Conservation (phyloP, 805 yeast genomes). For the Saccharomycopsis fermentans region DNA sequence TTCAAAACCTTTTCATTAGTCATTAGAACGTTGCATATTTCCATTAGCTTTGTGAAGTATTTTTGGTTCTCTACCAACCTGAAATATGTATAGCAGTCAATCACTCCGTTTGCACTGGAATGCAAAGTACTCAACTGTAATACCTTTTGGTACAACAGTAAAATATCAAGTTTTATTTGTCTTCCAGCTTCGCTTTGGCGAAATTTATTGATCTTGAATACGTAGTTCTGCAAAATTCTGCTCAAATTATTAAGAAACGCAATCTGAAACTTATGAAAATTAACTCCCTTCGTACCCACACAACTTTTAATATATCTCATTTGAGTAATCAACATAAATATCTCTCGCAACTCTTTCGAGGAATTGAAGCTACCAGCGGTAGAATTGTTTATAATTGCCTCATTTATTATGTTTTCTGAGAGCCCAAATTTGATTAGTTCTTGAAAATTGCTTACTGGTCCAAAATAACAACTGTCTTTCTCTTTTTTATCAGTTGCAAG, state of each 20-base stretch:
- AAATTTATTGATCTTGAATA: slow-evolving; percentile 9
- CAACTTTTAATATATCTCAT: not conserved
- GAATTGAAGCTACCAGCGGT: not conserved
- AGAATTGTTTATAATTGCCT: not conserved
- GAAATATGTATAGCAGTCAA: not conserved
- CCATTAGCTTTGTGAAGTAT: slow-evolving; percentile 2
- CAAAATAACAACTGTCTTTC: not conserved
- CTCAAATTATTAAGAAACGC: not conserved
- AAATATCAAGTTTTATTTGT: slow-evolving; percentile 10
- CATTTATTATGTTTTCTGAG: not conserved
- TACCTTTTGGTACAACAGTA: not conserved
- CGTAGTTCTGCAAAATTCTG: slow-evolving; percentile 1
- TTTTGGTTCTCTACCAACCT: not conserved
- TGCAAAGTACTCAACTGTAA: not conserved
- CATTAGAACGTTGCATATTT: slow-evolving; percentile 9
- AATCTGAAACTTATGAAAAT: not conserved
- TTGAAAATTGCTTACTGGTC: not conserved
- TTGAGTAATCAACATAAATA: not conserved
- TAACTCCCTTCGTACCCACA: not conserved
- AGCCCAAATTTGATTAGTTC: not conserved
- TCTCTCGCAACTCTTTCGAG: not conserved
- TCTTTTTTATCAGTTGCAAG: not conserved
- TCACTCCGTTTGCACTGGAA: not conserved
- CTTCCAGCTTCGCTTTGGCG: slow-evolving; percentile 3
- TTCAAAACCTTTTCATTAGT: not conserved